Evolutionary conservation across 2,329 filamentous ascomycete species (phyloP).

Genomic region (Cladophialophora yegresii): DNA sequence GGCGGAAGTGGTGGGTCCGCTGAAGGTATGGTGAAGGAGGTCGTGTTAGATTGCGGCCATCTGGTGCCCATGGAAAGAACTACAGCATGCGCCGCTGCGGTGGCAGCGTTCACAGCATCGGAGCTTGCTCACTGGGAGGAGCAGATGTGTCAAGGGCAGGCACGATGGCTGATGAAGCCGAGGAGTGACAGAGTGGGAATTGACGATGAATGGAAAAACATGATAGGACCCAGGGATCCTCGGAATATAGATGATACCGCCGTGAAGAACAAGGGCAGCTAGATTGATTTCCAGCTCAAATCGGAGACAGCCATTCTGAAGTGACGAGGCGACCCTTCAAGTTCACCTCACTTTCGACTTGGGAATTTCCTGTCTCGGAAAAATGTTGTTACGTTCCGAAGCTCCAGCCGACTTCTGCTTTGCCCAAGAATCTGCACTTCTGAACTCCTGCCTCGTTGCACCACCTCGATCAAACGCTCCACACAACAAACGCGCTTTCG

Average conservation of each 20-base stretch:
- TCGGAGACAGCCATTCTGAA: background rate
- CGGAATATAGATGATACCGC: background rate
- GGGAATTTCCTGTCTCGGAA: background rate
- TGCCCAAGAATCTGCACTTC: conserved; percentile 18
- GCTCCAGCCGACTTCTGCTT: background rate
- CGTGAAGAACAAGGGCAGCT: background rate
- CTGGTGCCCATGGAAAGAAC: conserved; percentile 37
- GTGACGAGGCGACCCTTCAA: too few species aligned
- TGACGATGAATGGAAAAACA: conserved; percentile 31
- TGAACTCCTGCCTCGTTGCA: conserved; percentile 19
- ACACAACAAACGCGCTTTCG: conserved; percentile 26
- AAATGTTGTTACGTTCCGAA: background rate
- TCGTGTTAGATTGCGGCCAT: conserved; percentile 33
- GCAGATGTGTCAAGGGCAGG: conserved; percentile 22
- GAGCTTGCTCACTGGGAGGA: conserved; percentile 28
- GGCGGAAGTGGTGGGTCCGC: conserved; percentile 57
- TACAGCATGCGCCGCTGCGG: conserved; percentile 31
- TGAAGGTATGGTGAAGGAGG: conserved; percentile 42
- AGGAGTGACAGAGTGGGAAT: conserved; percentile 27
- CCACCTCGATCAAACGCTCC: conserved; percentile 9
- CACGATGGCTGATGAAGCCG: conserved; percentile 25
- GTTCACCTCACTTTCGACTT: background rate
- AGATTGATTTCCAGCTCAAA: background rate
- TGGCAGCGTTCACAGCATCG: conserved; percentile 23
- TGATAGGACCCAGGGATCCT: conserved; percentile 26